Base-by-base conservation (phyloP, 805 yeast species). In the Saturnispora zaruensis region DNA sequence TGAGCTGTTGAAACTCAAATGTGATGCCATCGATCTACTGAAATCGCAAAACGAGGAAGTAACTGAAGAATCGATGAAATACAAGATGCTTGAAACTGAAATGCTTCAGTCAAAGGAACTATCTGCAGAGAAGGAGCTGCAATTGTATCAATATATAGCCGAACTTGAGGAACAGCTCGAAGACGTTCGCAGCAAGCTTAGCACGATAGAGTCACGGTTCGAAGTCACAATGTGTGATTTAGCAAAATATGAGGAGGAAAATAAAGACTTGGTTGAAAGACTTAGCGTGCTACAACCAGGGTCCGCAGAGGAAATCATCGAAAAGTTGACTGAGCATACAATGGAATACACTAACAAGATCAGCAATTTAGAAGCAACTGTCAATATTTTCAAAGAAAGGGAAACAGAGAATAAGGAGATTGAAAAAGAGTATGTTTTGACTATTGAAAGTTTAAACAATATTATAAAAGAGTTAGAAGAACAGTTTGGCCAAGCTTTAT, bases 401-500 rank as follows among this genome's bases (percentile, higher is more conserved):
- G 24, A 51, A 53, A 4, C 69, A 75, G 2, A 58, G 81, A 0
- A 8, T 23, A 4, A 7, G 13, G n/a, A 76, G 44, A 62, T 81
- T 28, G 82, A 79, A 49, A 71, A 69, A 9, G 65, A 62, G 40
- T 79, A 74, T 48, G 26, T 57, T 1, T 69, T 64, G 21, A 64
- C 75, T 0, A 81, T 78, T 51, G 50, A 53, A 4, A 77, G 76
- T 24, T 62, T 79, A 13, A 64, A 66, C 13, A 49, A 56, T 2
- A 74, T 76, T 4, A 64, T 80, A 5, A 53, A 47, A 3, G 48
- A 46, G 0, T 55, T 67, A 25, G 56, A 64, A n/a, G 24, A 32
- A 11, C 49, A 46, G 36, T 21, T 52, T 13, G 18, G 14, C 4
- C 2, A 37, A 6, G 38, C 30, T 13, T 16, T 32, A 3, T 16